Conservation (phyloP, 306 rosid species). For the Cucumis cinereus region DNA sequence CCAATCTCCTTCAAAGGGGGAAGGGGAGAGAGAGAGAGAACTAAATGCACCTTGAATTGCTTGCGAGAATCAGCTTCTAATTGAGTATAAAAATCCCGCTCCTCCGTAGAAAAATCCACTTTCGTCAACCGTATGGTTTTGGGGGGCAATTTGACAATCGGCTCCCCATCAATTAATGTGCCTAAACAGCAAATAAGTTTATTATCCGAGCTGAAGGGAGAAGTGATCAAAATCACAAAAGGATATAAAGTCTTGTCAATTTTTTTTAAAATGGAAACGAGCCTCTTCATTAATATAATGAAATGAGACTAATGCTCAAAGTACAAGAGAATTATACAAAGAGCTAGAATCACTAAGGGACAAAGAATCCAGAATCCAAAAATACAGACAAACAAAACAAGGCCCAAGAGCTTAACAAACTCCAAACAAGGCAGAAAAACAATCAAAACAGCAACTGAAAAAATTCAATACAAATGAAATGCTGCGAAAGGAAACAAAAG, state of each 20-base stretch:
- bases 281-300: too few relatives aligned
- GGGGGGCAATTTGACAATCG: slow-evolving; percentile 77
- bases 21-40: not conserved
- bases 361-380: too few relatives aligned
- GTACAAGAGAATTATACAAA: too few relatives aligned
- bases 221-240: not conserved
- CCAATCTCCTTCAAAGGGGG: not conserved
- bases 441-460: too few relatives aligned
- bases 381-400: too few relatives aligned
- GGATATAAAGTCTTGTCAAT: not conserved
- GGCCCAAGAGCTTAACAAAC: too few relatives aligned
- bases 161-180: slow-evolving; percentile 79
- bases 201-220: not conserved
- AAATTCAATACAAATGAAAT: too few relatives aligned
- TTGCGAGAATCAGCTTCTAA: slow-evolving; percentile 87
- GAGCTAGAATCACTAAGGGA: too few relatives aligned
- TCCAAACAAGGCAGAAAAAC: too few relatives aligned
- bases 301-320: too few relatives aligned
- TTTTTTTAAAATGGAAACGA: too few relatives aligned
- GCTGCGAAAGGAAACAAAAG: too few relatives aligned
- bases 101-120: slow-evolving; percentile 76
- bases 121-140: slow-evolving; percentile 51
- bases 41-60: slow-evolving; percentile 63
- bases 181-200: slow-evolving; percentile 33
- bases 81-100: slow-evolving; percentile 82